phyloP scores from a whole-genome alignment of 257 asterid species.

The Primulina tabacum region DNA sequence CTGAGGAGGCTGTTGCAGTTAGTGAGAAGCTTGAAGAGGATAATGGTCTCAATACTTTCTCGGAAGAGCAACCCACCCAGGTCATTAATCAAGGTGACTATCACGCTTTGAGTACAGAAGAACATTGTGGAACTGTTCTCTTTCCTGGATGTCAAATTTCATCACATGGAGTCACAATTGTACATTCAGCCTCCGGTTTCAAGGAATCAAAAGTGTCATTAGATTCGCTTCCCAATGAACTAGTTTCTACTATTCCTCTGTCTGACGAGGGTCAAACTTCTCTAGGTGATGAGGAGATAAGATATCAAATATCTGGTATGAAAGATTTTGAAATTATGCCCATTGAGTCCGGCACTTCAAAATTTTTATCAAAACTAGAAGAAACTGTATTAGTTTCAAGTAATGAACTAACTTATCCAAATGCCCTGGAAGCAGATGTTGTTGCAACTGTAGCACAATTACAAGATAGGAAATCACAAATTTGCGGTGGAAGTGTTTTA shows the following conservation, averaged over 20 bases:
- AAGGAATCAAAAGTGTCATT: constrained; percentile 14
- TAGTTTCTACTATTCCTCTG: constrained; percentile 19
- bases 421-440: constrained; percentile 31
- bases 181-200: constrained; percentile 2
- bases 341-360: constrained; percentile 20
- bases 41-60: constrained; percentile 21
- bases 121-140: constrained; percentile 15
- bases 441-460: constrained; percentile 32
- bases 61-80: constrained; percentile 17
- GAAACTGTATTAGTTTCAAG: constrained; percentile 26
- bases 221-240: constrained; percentile 25
- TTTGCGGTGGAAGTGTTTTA: constrained; percentile 18
- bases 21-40: constrained; percentile 33
- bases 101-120: constrained; percentile 21
- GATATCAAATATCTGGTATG: constrained; percentile 26
- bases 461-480: constrained; percentile 30
- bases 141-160: constrained; percentile 23
- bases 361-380: constrained; percentile 23
- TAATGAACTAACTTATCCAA: constrained; percentile 24
- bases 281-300: constrained; percentile 19
- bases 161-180: constrained; percentile 10
- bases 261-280: constrained; percentile 27
- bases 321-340: constrained; percentile 31
- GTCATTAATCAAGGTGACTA: constrained; percentile 15
- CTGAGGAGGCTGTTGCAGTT: constrained; percentile 31